phyloP scores from a whole-genome alignment of 768 basidiomycete genomes.

The Hemileccinum impolitum region DNA sequence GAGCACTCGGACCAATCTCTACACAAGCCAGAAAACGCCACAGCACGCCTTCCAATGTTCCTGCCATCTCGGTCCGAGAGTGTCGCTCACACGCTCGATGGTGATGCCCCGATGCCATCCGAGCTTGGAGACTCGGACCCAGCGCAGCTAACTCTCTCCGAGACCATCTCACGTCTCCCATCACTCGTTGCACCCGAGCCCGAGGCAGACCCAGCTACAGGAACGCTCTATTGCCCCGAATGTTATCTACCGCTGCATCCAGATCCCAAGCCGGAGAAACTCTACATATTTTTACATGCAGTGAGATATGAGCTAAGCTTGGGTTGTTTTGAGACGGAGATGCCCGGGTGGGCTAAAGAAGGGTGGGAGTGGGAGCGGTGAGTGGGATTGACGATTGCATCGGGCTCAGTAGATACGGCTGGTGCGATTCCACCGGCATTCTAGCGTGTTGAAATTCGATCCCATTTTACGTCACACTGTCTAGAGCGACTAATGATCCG shows the following conservation, averaged over 20 bases:
- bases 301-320: conserved; percentile 77
- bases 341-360: conserved; percentile 86
- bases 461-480: too few relatives aligned
- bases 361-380: conserved; percentile 62
- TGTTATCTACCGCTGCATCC: conserved; percentile 92
- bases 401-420: neutral
- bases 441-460: neutral
- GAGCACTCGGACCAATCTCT: neutral
- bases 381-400: neutral
- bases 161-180: conserved; percentile 42
- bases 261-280: conserved; percentile 86
- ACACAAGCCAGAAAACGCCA: neutral
- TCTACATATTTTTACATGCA: conserved; percentile 97
- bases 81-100: neutral
- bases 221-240: conserved; percentile 73
- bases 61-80: neutral
- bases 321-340: conserved; percentile 79
- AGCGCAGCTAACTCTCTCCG: conserved; percentile 41
- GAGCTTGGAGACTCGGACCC: neutral
- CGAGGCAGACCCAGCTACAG: conserved; percentile 37
- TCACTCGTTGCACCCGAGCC: conserved; percentile 21
- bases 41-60: neutral
- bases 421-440: neutral
- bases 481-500: neutral
- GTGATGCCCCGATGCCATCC: neutral